A percentile compares a stretch with the other conserved stretches of the same genome.
These are phyloP conservation scores for Gnomoniopsis sp. DNA, from an alignment of 2,329 filamentous ascomycete genomes.

Conservation along the genomic window DNA sequence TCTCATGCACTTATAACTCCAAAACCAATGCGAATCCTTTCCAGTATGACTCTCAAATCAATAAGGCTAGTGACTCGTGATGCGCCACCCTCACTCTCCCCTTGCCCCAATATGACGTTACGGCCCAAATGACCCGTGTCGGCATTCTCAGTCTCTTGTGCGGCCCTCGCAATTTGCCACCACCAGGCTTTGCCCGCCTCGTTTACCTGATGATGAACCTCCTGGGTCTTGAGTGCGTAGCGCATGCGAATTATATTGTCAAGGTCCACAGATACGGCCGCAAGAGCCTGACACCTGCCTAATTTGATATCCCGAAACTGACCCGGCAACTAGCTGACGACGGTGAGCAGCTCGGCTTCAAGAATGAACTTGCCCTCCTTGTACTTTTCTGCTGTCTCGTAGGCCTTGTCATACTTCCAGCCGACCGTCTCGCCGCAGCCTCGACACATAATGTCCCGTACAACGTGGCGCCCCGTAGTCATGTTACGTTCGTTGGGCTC, in stretches of 20 bases:
- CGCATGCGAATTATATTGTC: not conserved
- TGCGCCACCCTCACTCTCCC: no score
- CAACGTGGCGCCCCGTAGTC: slow-evolving; percentile 93
- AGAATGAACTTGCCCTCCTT: slow-evolving; percentile 99
- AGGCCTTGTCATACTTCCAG: slow-evolving; percentile 99
- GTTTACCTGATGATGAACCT: not conserved
- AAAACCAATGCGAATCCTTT: not conserved
- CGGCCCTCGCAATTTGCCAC: not conserved
- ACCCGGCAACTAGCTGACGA: slow-evolving; percentile 53
- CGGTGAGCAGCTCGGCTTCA: slow-evolving; percentile 84
- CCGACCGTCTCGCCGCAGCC: slow-evolving; percentile 92
- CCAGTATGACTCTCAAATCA: no score
- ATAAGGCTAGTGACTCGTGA: no score
- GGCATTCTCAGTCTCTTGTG: not conserved
- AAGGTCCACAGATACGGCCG: not conserved
- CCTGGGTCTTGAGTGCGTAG: not conserved
- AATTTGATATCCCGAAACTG: not conserved
- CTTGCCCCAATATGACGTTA: no score
- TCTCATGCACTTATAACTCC: not conserved
- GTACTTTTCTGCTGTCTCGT: slow-evolving; percentile 89
- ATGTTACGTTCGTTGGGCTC: slow-evolving; percentile 94
- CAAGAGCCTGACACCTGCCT: not conserved
- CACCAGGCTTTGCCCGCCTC: not conserved
- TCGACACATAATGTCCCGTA: slow-evolving; percentile 86
- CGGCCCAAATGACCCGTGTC: no score